Evolutionary conservation across 2,329 filamentous ascomycete genomes (phyloP), one percentile per base, ranked within the genome.

Genomic region (Cyclaneusma minus): DNA sequence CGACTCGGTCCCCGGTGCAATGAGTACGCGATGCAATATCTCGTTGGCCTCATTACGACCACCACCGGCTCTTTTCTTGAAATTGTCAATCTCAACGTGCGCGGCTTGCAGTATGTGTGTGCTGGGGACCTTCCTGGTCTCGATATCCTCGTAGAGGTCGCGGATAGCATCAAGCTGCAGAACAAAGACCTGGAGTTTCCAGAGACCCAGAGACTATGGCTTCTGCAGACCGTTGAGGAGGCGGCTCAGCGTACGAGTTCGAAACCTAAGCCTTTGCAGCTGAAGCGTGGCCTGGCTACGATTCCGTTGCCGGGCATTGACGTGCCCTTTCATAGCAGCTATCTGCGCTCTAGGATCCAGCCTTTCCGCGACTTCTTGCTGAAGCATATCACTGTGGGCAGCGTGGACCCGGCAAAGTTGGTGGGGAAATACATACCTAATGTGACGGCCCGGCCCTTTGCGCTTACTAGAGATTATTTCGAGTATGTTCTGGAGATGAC

Each of bases 1-100:
- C 62, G 72, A 30, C 74, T 78, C 42, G 70, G 68, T 32, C 75
- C 73, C 55, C 76, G 68, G n/a, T 78, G 78, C 60, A 77, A 72
- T 50, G 72, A 78, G 50, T 67, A 73, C 41, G 72, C 72, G 13
- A 50, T 78, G 33, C 71, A 77, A 42, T 78, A 75, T 41, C 71
- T 78, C 20, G 70, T 77, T 7, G 72, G 75, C 52, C 76, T 73
- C 49, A 74, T 78, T 35, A 55, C 68, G 2, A 68, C 74, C 43
- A 60, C 64, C 31, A 77, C 72, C 4, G 63, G 61, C 30, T 78
- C 72, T 72, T 54, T 78, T n/a, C 50, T 78, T 33, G 72, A 78
- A 45, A 77, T 78, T 50, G 72, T 78, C 55, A 78, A 78, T 52
- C 69, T 74, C 66, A 44, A 44, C 28, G 39, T 44, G 21, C 32